Conservation (phyloP, 1,139 yeast genomes). For the Nakaseomyces uthaithaninus region DNA sequence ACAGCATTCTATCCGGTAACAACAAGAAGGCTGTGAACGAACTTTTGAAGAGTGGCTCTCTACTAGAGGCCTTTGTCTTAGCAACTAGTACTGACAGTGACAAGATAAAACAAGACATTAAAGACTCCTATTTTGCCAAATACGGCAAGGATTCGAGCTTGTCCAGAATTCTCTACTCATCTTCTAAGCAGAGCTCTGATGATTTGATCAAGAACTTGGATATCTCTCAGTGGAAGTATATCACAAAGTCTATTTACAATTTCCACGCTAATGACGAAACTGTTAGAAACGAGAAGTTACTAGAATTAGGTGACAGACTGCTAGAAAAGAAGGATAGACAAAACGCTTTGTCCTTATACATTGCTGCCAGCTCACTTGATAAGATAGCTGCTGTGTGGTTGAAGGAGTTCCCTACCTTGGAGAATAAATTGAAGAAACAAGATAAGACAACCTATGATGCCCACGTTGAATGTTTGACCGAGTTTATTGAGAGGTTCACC, state of each 20-base stretch:
- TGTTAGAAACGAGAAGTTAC: slow-evolving; percentile 46
- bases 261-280: slow-evolving; percentile 40
- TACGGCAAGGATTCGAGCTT: slow-evolving; percentile 45
- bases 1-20: slow-evolving; percentile 53
- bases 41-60: slow-evolving; percentile 54
- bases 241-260: slow-evolving; percentile 62
- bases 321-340: slow-evolving; percentile 47
- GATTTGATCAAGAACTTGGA: slow-evolving; percentile 77
- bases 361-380: slow-evolving; percentile 76
- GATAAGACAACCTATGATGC: slow-evolving; percentile 58
- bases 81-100: slow-evolving; percentile 64
- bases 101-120: slow-evolving; percentile 54
- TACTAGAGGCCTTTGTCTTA: slow-evolving; percentile 74
- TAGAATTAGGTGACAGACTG: slow-evolving; percentile 68
- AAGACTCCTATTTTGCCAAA: slow-evolving; percentile 58
- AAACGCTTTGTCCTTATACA: slow-evolving; percentile 68
- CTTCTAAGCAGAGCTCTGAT: slow-evolving; percentile 49
- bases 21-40: slow-evolving; percentile 58
- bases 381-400: slow-evolving; percentile 81
- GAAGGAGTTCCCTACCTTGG: slow-evolving; percentile 57
- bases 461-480: slow-evolving; percentile 71
- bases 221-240: slow-evolving; percentile 73
- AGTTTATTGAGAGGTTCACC: slow-evolving; percentile 75
- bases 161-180: slow-evolving; percentile 66
- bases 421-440: slow-evolving; percentile 41